Percentiles rank a stretch among this genome's conserved stretches.
Conservation (phyloP, 2,329 filamentous ascomycete species). For the Tolypocladium amazonense region DNA sequence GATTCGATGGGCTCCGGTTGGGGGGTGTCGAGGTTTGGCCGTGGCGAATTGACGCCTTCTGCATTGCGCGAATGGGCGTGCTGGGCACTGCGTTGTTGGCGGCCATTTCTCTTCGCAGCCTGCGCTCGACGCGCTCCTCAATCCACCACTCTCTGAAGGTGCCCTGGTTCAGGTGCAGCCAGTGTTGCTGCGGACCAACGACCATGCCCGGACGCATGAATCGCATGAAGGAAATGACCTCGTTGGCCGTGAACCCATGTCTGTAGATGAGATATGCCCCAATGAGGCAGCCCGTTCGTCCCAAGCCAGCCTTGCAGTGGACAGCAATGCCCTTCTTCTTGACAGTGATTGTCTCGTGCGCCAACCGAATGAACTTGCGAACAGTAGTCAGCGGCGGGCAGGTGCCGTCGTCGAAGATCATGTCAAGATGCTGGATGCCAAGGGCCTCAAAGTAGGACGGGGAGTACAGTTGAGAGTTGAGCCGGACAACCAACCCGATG, state of each 20-base stretch:
- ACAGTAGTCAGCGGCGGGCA: constrained; percentile 86
- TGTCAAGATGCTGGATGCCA: constrained; percentile 91
- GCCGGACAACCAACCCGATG: constrained; percentile 83
- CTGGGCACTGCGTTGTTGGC: constrained; percentile 38
- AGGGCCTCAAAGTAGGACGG: constrained; percentile 95
- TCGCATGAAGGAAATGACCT: constrained; percentile 95
- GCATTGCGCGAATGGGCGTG: constrained; percentile 52
- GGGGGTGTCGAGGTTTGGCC: constrained; percentile 74
- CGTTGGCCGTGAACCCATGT: constrained; percentile 93
- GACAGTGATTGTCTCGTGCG: constrained; percentile 86
- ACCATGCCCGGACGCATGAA: constrained; percentile 99
- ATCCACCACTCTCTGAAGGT: constrained; percentile 99
- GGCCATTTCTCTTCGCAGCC: constrained; percentile 49
- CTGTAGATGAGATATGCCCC: constrained; percentile 96
- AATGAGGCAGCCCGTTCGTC: constrained; percentile 90
- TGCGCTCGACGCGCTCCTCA: constrained; percentile 70
- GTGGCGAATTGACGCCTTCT: constrained; percentile 48
- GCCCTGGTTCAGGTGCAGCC: constrained; percentile 94
- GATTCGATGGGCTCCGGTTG: constrained; percentile 62
- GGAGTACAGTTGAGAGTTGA: constrained; percentile 94
- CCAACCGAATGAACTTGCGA: constrained; percentile 86
- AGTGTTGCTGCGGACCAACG: constrained; percentile 95
- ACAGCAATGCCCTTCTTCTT: constrained; percentile 92
- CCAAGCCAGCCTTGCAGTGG: constrained; percentile 95
- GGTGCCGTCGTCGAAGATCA: constrained; percentile 99